Evolutionary conservation across 257 asterid genomes (phyloP).

Genomic region (Datura wrightii): DNA sequence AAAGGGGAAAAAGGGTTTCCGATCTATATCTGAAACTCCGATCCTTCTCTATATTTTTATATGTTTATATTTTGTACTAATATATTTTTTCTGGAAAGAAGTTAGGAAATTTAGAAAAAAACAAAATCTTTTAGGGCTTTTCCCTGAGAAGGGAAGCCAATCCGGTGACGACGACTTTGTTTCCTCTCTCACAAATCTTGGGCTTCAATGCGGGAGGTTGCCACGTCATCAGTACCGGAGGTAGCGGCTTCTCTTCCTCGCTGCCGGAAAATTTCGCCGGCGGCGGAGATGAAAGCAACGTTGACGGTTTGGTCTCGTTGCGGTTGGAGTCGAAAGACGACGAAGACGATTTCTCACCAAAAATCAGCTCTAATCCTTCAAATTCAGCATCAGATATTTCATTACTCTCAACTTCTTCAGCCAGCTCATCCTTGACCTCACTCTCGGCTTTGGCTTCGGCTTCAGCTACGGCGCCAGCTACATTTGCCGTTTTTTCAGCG

Average conservation of each 20-base stretch:
- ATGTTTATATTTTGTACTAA: constrained; percentile 41
- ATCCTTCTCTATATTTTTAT: constrained; percentile 33
- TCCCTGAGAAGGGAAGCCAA: constrained; percentile 87
- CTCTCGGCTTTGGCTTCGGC: constrained; percentile 31
- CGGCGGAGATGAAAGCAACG: constrained; percentile 34
- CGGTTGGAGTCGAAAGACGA: too few relatives aligned
- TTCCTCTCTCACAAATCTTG: constrained; percentile 64
- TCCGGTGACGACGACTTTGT: constrained; percentile 72
- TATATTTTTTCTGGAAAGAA: constrained; percentile 7
- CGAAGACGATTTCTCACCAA: constrained; percentile 50
- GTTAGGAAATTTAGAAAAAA: constrained; percentile 39
- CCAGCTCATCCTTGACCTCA: constrained; percentile 36
- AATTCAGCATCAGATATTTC: constrained; percentile 47
- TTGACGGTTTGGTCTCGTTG: not conserved
- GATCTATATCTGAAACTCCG: constrained; percentile 40
- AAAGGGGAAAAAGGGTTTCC: constrained; percentile 26
- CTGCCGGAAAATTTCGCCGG: constrained; percentile 41
- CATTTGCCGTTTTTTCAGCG: constrained; percentile 20
- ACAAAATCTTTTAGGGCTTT: constrained; percentile 57
- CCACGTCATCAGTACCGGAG: constrained; percentile 55
- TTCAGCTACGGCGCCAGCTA: constrained; percentile 16
- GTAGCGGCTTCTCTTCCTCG: constrained; percentile 40
- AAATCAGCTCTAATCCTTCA: constrained; percentile 70
- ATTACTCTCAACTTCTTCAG: constrained; percentile 19
- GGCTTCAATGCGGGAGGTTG: constrained; percentile 80